Base-by-base conservation (phyloP, 2,329 filamentous ascomycete species). In the Chaetomium olivaceum region DNA sequence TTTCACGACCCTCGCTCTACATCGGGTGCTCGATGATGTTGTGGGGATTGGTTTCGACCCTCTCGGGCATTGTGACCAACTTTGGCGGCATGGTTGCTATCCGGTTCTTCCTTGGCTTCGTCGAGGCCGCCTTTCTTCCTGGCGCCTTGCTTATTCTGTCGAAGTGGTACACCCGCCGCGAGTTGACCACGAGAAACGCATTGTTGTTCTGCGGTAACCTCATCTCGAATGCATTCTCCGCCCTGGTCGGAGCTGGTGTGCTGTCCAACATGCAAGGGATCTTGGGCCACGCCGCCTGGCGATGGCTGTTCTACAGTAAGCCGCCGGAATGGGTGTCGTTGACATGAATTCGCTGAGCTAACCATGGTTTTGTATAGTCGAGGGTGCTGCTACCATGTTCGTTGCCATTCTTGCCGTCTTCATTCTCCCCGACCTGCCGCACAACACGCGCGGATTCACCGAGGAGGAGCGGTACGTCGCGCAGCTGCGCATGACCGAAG, bases 141-240 rank as follows among this genome's bases (percentile, higher is more conserved):
- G 88, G 88, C 51, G 85, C 85, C 0, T 79, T 89, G 12, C 80
- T 89, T 52, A 85, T 89, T 55, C 79, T 90, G 23, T 87, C 85
- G 0, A 87, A 88, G 70, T 90, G 87, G 83, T 90, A 90, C 75
- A 89, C 87, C 1, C 81, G 86, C 57, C 81, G 83, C 58, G 85
- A 87, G 75, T 71, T 87, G 67, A 81, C 82, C 16, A 76, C 77
- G 62, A 77, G 85, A 60, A 85, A 87, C 70, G 84, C 85, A 63
- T 80, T 87, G 33, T 75, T 88, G 25, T 87, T 87, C 75, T 84
- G 84, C 67, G 84, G 85, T 1, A 86, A 86, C 71, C 81, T 87
- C 68, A 82, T 87, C 69, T 85, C 85, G 55, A 85, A 85, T 57
- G 84, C 85, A 61, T 88, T 88, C 71, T 85, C 84, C 0, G 84